phyloP scores from a whole-genome alignment of 352 stramenopile species.

The Pythium rhizo-oryzae region DNA sequence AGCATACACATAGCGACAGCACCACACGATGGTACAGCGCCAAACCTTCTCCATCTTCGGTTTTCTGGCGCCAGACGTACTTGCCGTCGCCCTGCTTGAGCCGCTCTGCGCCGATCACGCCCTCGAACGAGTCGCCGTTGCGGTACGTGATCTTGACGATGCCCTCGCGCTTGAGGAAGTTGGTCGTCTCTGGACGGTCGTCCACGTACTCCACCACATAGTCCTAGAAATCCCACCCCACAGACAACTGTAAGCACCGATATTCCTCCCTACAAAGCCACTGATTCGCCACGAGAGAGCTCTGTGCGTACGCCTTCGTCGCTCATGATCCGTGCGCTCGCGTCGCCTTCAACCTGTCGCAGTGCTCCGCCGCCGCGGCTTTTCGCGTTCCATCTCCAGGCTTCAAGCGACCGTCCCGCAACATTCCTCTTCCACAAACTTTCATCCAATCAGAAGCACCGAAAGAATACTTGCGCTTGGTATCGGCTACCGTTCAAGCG shows the following conservation, averaged over 20 bases:
- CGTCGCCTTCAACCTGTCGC: not conserved
- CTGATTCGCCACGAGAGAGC: too few species aligned
- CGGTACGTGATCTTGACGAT: conserved; percentile 89
- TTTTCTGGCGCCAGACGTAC: conserved; percentile 85
- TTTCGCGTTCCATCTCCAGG: conserved; percentile 4
- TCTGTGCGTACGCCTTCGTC: conserved; percentile 52
- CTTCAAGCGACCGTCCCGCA: conserved; percentile 21
- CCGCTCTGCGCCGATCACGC: conserved; percentile 70
- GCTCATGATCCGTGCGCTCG: conserved; percentile 34
- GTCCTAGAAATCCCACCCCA: conserved; percentile 39
- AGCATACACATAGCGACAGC: not conserved
- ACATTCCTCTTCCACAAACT: conserved; percentile 1
- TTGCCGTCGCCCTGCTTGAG: conserved; percentile 88
- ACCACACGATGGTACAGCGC: not conserved
- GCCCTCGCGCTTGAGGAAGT: conserved; percentile 84
- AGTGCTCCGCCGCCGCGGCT: not conserved
- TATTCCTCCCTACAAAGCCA: not conserved
- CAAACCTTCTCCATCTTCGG: conserved; percentile 62
- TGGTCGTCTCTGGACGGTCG: conserved; percentile 83
- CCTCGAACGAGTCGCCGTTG: conserved; percentile 92
- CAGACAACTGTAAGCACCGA: too few species aligned
- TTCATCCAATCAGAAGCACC: conserved; percentile 16
- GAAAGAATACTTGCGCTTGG: conserved; percentile 3
- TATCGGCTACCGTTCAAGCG: not conserved
- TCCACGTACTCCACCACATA: conserved; percentile 88